Conservation (phyloP, 2,329 filamentous ascomycete genomes). For the Capronia epimyces region DNA sequence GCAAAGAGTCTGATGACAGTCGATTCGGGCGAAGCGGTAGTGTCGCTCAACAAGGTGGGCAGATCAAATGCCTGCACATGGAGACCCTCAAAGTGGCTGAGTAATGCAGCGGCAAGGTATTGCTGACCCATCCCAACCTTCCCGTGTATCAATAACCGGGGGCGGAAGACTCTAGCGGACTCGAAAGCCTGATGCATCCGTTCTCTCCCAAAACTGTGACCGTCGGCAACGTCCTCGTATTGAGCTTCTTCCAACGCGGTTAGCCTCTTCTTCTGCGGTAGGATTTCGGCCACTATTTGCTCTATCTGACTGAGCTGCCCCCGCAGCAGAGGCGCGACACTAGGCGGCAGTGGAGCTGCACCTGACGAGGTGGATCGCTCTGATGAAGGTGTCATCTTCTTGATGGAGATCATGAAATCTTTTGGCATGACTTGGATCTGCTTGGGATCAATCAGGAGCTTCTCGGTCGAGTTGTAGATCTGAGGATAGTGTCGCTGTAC, state of each 20-base stretch:
- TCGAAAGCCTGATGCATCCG: slow-evolving; percentile 75
- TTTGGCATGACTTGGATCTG: slow-evolving; percentile 83
- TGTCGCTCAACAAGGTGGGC: slow-evolving; percentile 76
- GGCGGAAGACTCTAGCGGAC: slow-evolving; percentile 78
- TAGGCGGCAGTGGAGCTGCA: slow-evolving; percentile 71
- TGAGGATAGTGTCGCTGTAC: slow-evolving; percentile 95
- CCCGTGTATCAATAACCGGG: slow-evolving; percentile 79
- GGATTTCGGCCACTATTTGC: slow-evolving; percentile 62
- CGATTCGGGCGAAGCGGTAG: slow-evolving; percentile 73
- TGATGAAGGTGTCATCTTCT: slow-evolving; percentile 93
- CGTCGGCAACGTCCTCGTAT: slow-evolving; percentile 77
- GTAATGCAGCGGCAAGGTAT: slow-evolving; percentile 76
- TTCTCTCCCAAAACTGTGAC: slow-evolving; percentile 80
- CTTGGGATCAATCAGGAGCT: slow-evolving; percentile 78
- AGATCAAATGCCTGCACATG: slow-evolving; percentile 95
- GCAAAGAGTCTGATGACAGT: slow-evolving; percentile 85
- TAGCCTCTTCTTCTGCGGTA: slow-evolving; percentile 78
- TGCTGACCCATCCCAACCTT: slow-evolving; percentile 84
- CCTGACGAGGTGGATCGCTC: slow-evolving; percentile 82
- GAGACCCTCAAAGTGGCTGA: slow-evolving; percentile 87
- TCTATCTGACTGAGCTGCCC: slow-evolving; percentile 67
- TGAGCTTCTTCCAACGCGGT: slow-evolving; percentile 92
- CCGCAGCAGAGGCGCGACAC: slow-evolving; percentile 74
- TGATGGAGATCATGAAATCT: slow-evolving; percentile 95
- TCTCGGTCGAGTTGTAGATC: slow-evolving; percentile 85